Evolutionary conservation across 257 asterid species (phyloP).

Genomic region (Gentiana macrophylla): DNA sequence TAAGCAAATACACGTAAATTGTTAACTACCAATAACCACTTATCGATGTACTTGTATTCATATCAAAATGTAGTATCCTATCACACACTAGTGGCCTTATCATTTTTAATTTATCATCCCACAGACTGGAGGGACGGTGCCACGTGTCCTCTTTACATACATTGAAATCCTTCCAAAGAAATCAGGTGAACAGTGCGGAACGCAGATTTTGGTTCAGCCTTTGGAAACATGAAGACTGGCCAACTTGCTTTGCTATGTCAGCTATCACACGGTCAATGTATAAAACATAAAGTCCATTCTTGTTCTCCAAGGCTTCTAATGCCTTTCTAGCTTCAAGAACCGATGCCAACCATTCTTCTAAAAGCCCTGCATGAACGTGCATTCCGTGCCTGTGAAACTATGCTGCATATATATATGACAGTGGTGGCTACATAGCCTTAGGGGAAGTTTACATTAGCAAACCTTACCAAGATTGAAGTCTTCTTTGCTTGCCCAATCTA

Average conservation of each 20-base stretch:
- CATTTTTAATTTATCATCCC: too few species aligned
- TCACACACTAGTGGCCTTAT: too few species aligned
- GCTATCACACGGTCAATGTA: slow-evolving; percentile 89
- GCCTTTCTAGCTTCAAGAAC: slow-evolving; percentile 54
- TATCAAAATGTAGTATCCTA: too few species aligned
- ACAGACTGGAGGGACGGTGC: too few species aligned
- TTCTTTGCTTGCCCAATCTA: slow-evolving; percentile 54
- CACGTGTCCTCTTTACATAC: too few species aligned
- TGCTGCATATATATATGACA: background rate
- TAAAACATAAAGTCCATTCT: slow-evolving; percentile 63
- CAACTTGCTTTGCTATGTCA: slow-evolving; percentile 47
- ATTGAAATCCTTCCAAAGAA: background rate
- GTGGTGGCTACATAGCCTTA: too few species aligned
- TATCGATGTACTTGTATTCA: too few species aligned
- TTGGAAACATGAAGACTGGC: slow-evolving; percentile 43
- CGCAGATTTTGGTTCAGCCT: slow-evolving; percentile 46
- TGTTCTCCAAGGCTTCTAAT: slow-evolving; percentile 62
- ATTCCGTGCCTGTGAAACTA: background rate
- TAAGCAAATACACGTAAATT: too few species aligned
- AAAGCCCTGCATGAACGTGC: slow-evolving; percentile 32
- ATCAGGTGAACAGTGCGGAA: slow-evolving; percentile 47
- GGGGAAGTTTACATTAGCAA: too few species aligned
- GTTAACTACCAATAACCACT: too few species aligned
- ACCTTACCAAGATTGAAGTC: slow-evolving; percentile 56
- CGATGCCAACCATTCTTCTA: slow-evolving; percentile 77